phyloP scores from a whole-genome alignment of 23 red algal genomes.

The Gracilaria domingensis region DNA sequence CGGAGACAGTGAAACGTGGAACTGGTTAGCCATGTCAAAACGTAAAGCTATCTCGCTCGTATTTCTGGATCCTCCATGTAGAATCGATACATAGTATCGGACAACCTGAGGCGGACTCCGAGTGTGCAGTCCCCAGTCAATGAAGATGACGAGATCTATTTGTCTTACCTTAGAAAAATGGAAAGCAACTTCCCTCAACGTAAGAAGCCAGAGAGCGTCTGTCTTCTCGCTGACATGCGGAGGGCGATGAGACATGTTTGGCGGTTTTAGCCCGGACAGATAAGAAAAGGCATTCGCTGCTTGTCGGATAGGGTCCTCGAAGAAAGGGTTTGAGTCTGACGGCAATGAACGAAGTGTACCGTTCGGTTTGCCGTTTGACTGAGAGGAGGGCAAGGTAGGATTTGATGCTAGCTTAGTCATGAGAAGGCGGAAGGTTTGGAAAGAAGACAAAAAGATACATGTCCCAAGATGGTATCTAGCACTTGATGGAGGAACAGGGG shows the following conservation, averaged over 20 bases:
- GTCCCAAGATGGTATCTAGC: neutral
- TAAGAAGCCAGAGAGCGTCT: constrained; percentile 17
- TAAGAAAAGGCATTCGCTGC: neutral
- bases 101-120: neutral
- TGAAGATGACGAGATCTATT: neutral
- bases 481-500: neutral
- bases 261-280: neutral
- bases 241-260: constrained; percentile 3
- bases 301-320: neutral
- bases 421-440: neutral
- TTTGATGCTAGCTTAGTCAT: constrained; percentile 1
- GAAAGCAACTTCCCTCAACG: constrained; percentile 21
- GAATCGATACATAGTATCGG: neutral
- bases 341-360: neutral
- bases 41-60: neutral
- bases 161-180: constrained; percentile 46
- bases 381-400: neutral
- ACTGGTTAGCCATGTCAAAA: neutral
- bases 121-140: neutral
- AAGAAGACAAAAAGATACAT: neutral
- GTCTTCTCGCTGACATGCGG: neutral
- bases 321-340: neutral
- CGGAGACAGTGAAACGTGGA: constrained; percentile 2
- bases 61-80: constrained; percentile 6
- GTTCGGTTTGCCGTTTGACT: neutral